Evolutionary conservation across 148 eudicot species (phyloP), one percentile per base, ranked within the genome.

Genomic region (Beta vulgaris): DNA sequence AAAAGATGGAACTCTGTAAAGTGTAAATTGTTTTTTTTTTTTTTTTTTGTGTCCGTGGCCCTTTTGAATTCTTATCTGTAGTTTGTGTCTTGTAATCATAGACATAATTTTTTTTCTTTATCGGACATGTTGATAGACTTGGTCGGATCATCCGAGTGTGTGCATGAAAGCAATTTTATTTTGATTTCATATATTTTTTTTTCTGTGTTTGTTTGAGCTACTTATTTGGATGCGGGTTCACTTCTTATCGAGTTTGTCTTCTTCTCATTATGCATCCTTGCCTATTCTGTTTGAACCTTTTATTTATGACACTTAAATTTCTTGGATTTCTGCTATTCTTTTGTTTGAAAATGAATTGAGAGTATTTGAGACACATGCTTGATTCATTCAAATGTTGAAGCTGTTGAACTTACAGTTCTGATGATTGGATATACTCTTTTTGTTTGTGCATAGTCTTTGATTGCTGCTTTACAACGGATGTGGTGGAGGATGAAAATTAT

Each of bases 381-480:
- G 65, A 64, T 78, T 71, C 19, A 59, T 59, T 53, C 16, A 73
- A 19, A n/a, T 46, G 10, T 68, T 69, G 13, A 64, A 37, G 76
- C 55, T 55, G 4, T 43, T 31, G 32, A 34, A 29, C 16, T 44
- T 37, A 68, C 34, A 26, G 18, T 31, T 64, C 43, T 29, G 13
- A 67, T 68, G 40, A 23, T 54, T 44, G 39, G n/a, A 14, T 51
- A 29, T 54, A 25, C 32, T 64, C 7, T 4, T 23, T 77, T 35
- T 42, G 44, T 68, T 49, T 35, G 37, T 62, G 29, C 32, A 46
- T 65, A 77, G 98, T 93, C 31, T 93, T 93, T 69, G 92, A 91
- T 75, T 88, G 89, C 84, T 93, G 97, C 85, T 91, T 93, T 75
- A 83, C 94, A 37, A 84, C 88, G 10, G 89, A 89, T 74, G 85